Evolutionary conservation across 2,329 filamentous ascomycete species (phyloP), one percentile per base, ranked within the genome.

Genomic region (Paramyrothecium roridum): DNA sequence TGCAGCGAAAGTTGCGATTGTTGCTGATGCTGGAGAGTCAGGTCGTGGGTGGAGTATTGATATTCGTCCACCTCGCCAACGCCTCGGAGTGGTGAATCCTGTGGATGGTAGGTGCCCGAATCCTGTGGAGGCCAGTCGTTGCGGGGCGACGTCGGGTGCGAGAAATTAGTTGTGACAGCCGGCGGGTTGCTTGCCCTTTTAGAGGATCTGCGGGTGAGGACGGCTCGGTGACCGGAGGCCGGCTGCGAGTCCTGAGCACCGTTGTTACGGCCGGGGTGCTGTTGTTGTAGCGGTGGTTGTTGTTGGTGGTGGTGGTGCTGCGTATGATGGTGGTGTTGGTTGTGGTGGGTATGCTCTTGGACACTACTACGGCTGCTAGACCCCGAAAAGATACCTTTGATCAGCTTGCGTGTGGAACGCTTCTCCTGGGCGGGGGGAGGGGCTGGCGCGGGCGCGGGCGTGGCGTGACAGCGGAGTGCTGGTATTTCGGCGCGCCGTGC

Each of bases 161-260:
- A 68, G 59, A 71, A 63, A 59, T 68, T 73, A 37, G 77, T 78
- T 64, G 75, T 75, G 60, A 79, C 61, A 62, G 70, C 65, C 61
- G 76, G 73, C 54, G 69, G 69, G 58, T 79, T 76, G 76, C 80
- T 81, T 67, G 80, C 72, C 64, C 82, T 77, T 73, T 83, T 85
- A 48, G 84, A 87, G 33, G 79, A 76, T 61, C 81, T 76, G 59
- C 82, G 82, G 60, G 70, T 75, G 50, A 85, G 69, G 52, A 77
- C 76, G 50, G 70, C 61, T 56, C 73, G 74, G 64, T 79, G 80
- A 65, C 81, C 79, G 75, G 82, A 80, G 53, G 73, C 67, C 48
- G 58, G 57, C 46, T 61, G 61, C 37, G 61, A 58, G 48, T 51
- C 23, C n/a, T 51, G 26, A 11, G 33, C 33, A 2, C 17, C 8